Conservation (phyloP, 768 basidiomycete genomes). For the Tylopilus subfusipes region DNA sequence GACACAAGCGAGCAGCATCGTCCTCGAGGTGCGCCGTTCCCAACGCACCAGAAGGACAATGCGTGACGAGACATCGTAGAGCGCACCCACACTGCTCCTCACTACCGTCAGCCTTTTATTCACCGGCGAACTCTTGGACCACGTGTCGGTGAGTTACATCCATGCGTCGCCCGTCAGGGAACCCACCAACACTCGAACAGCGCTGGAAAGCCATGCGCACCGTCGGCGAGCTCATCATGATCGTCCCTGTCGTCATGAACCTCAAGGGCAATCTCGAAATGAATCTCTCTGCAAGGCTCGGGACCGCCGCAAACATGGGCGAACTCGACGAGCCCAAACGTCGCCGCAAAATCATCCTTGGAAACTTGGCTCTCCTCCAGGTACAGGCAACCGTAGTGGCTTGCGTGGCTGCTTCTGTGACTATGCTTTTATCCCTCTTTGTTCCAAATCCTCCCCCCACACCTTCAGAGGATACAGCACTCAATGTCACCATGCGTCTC, state of each 20-base stretch:
- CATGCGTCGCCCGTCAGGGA: slow-evolving; percentile 4
- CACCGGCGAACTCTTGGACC: slow-evolving; percentile 86
- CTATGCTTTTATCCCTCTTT: slow-evolving; percentile 66
- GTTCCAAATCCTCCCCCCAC: slow-evolving; percentile 39
- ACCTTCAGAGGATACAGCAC: slow-evolving; percentile 2
- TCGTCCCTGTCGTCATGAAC: slow-evolving; percentile 90
- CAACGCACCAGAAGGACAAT: neutral
- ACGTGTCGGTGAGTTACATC: slow-evolving; percentile 65
- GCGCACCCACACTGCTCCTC: slow-evolving; percentile 81
- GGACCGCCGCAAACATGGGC: slow-evolving; percentile 92
- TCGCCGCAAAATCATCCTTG: slow-evolving; percentile 65
- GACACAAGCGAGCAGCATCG: slow-evolving; percentile 58
- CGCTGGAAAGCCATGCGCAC: slow-evolving; percentile 86
- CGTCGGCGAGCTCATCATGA: slow-evolving; percentile 94
- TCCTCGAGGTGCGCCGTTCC: slow-evolving; percentile 58
- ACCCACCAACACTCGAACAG: slow-evolving; percentile 36
- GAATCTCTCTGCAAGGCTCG: slow-evolving; percentile 95
- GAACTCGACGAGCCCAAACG: slow-evolving; percentile 71
- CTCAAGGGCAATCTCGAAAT: slow-evolving; percentile 99
- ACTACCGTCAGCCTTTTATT: slow-evolving; percentile 82
- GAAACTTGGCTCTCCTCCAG: slow-evolving; percentile 84
- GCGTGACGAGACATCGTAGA: slow-evolving; percentile 43
- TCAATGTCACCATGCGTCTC: slow-evolving; percentile 14
- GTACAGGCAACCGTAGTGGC: slow-evolving; percentile 92
- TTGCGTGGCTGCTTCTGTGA: slow-evolving; percentile 75